Evolutionary conservation across 2,329 filamentous ascomycete genomes (phyloP).

Genomic region (Mollisia scopiformis): DNA sequence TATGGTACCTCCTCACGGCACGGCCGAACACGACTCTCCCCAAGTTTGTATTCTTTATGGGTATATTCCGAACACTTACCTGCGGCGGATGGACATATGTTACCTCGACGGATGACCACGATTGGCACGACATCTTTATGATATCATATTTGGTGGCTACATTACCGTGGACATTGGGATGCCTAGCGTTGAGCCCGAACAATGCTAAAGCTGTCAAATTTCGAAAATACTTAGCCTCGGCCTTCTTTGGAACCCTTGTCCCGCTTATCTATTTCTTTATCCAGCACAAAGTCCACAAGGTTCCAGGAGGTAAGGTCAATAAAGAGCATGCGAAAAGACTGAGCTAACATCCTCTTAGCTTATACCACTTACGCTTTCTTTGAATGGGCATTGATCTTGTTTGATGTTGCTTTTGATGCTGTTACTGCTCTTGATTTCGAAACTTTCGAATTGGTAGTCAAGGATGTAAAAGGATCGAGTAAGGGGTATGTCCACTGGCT

Average conservation of each 20-base stretch:
- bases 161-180: constrained; percentile 92
- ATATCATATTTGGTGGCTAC: constrained; percentile 96
- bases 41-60: constrained; percentile 78
- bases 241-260: constrained; percentile 89
- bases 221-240: constrained; percentile 78
- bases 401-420: constrained; percentile 95
- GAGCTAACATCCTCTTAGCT: constrained; percentile 56
- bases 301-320: constrained; percentile 77
- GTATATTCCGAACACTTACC: constrained; percentile 85
- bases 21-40: constrained; percentile 76
- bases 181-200: constrained; percentile 82
- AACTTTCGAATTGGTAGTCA: constrained; percentile 83
- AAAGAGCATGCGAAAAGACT: neutral
- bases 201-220: constrained; percentile 85
- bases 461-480: constrained; percentile 85
- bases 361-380: constrained; percentile 98
- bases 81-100: constrained; percentile 99
- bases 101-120: constrained; percentile 96
- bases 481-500: constrained; percentile 99
- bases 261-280: constrained; percentile 97
- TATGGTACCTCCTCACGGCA: constrained; percentile 90
- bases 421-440: constrained; percentile 92
- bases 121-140: constrained; percentile 99
- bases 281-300: constrained; percentile 94
- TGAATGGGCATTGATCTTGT: constrained; percentile 92